phyloP scores from a whole-genome alignment of 108 stramenopile genomes.

The Fragilaria crotonensis region DNA sequence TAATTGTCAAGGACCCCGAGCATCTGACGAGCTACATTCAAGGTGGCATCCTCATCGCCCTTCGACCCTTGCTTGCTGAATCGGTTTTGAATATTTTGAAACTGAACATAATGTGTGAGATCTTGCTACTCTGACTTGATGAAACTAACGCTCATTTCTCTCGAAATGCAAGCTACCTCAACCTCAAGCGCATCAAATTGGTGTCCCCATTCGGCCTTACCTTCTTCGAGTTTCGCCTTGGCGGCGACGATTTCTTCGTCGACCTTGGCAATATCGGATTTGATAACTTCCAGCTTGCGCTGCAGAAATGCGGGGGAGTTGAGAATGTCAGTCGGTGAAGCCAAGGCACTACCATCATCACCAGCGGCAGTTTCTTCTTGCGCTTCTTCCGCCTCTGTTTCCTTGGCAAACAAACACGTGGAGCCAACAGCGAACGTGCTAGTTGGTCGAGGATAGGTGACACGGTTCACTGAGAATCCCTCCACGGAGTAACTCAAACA shows the following conservation, averaged over 20 bases:
- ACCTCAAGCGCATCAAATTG: conserved; percentile 48
- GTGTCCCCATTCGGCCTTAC: conserved; percentile 78
- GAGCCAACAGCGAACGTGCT: neutral
- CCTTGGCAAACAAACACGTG: conserved; percentile 15
- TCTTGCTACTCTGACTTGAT: neutral
- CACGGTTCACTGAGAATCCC: conserved; percentile 3
- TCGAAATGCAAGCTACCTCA: conserved; percentile 44
- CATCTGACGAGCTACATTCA: conserved; percentile 49
- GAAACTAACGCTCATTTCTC: neutral
- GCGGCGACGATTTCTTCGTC: conserved; percentile 55
- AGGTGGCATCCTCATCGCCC: conserved; percentile 46
- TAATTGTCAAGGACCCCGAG: conserved; percentile 73
- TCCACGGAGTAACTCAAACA: neutral
- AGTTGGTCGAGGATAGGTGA: neutral
- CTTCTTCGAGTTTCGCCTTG: conserved; percentile 38
- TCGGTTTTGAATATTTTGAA: conserved; percentile 56
- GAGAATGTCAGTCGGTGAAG: conserved; percentile 56
- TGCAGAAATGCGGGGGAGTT: conserved; percentile 78
- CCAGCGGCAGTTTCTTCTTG: conserved; percentile 3
- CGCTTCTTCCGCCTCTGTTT: neutral
- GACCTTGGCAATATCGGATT: conserved; percentile 49
- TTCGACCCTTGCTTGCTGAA: conserved; percentile 44
- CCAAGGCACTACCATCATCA: too few species aligned
- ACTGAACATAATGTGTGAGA: conserved; percentile 6
- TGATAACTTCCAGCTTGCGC: conserved; percentile 71